Conservation (phyloP, 371 early-diverging fungal species). For the Syncephalastrum monosporum region DNA sequence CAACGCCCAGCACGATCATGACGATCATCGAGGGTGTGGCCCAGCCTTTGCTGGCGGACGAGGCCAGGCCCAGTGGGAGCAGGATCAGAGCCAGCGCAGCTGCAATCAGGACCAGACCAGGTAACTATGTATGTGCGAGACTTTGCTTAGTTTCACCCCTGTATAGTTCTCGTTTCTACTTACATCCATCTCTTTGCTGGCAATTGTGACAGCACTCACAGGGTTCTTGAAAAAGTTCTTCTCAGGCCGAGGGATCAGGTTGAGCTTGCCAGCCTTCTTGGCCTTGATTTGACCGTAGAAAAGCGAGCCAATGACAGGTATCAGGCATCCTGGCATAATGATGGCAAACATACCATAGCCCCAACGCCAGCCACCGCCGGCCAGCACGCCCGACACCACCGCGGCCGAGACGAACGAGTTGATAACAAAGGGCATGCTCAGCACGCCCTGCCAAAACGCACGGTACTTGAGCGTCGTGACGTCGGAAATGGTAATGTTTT, state of each 20-base stretch:
- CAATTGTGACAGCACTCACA: slow-evolving; percentile 2
- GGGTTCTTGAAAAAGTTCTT: slow-evolving; percentile 23
- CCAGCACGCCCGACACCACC: slow-evolving; percentile 10
- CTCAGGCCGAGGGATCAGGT: slow-evolving; percentile 3
- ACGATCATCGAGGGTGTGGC: slow-evolving; percentile 18
- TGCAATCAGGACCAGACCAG: slow-evolving; percentile 17
- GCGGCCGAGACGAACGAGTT: slow-evolving; percentile 13
- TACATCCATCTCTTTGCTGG: slow-evolving; percentile 18
- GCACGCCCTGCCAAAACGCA: slow-evolving; percentile 17
- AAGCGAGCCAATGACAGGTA: slow-evolving; percentile 15
- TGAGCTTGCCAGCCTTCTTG: slow-evolving; percentile 8
- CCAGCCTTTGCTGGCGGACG: slow-evolving; percentile 16
- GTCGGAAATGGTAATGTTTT: slow-evolving; percentile 4
- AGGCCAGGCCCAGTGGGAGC: slow-evolving; percentile 16
- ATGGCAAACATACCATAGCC: slow-evolving; percentile 25
- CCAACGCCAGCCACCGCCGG: slow-evolving; percentile 18
- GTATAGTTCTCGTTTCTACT: neutral
- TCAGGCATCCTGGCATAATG: slow-evolving; percentile 16
- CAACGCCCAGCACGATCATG: slow-evolving; percentile 18
- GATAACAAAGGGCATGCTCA: slow-evolving; percentile 20
- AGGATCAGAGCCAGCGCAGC: slow-evolving; percentile 20
- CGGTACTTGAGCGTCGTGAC: slow-evolving; percentile 20
- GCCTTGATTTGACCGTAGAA: slow-evolving; percentile 18
- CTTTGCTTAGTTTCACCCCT: too few species aligned
- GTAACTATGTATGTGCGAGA: slow-evolving; percentile 6